These are phyloP conservation scores for Hawksworthiomyces lignivorus DNA, from an alignment of 2,329 filamentous ascomycete species.

Conservation along the genomic window DNA sequence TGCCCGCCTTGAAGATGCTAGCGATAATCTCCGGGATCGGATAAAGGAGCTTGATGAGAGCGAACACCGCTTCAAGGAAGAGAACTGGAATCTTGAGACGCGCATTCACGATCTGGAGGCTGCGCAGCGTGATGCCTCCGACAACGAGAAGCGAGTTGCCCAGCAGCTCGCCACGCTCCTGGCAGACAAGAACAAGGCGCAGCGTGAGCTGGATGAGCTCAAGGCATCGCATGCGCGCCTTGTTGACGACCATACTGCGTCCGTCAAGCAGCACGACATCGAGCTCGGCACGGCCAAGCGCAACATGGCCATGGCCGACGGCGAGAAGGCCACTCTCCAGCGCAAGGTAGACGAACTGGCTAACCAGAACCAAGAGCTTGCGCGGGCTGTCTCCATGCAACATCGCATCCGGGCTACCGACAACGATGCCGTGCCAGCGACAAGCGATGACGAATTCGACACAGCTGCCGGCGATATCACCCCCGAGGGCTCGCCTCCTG, in stretches of 20 bases:
- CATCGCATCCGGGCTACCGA: slow-evolving; percentile 62
- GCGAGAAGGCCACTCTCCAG: slow-evolving; percentile 70
- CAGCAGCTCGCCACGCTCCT: slow-evolving; percentile 63
- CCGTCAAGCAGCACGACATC: slow-evolving; percentile 77
- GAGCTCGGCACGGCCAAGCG: slow-evolving; percentile 80
- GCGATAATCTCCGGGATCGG: slow-evolving; percentile 70
- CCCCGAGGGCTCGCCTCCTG: slow-evolving; percentile 82
- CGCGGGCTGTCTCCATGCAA: slow-evolving; percentile 64
- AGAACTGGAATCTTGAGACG: slow-evolving; percentile 96
- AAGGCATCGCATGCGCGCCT: slow-evolving; percentile 73
- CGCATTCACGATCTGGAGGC: slow-evolving; percentile 77
- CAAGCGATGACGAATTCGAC: slow-evolving; percentile 56
- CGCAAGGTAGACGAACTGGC: slow-evolving; percentile 82
- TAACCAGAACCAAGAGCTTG: slow-evolving; percentile 84
- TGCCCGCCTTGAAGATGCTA: slow-evolving; percentile 72
- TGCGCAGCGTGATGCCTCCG: slow-evolving; percentile 65
- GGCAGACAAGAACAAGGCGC: slow-evolving; percentile 66
- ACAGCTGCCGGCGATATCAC: slow-evolving; percentile 62
- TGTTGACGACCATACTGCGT: slow-evolving; percentile 67
- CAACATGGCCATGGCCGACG: slow-evolving; percentile 68
- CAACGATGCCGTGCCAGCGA: slow-evolving; percentile 48
- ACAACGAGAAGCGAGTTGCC: slow-evolving; percentile 74
- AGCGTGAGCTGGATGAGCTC: slow-evolving; percentile 86
- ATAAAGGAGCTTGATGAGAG: slow-evolving; percentile 82
- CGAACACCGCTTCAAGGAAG: slow-evolving; percentile 93